Base-by-base conservation (phyloP, 2,329 filamentous ascomycete genomes). In the Pseudocercospora crystallina region DNA sequence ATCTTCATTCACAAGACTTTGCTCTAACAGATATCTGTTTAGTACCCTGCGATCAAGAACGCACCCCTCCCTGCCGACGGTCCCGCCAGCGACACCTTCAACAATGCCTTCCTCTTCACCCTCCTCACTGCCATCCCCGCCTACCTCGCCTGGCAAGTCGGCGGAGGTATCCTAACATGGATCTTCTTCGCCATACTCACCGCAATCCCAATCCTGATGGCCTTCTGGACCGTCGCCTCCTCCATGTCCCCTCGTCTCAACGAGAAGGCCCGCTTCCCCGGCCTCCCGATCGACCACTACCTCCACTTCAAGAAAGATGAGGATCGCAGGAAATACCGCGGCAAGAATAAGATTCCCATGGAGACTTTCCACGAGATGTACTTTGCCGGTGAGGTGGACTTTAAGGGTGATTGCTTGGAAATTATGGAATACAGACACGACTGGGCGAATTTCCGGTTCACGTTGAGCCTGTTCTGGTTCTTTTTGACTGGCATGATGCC, bases 331-430 rank as follows among this genome's bases (percentile, higher is more conserved):
- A 89, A 85, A 74, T 94, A 90, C 76, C 79, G 81, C 61, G 89
- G 89, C 71, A 80, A 80, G 71, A 87, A 81, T 75, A 91, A 87
- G 76, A 90, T 94, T 54, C 86, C 90, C 47, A 86, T 95, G 79
- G 86, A 95, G 77, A 95, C 90, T 17, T 97, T 97, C 79, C 85
- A 95, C 70, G 91, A 96, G 75, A 95, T 92, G 87, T 97, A 96
- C 80, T 95, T 97, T 73, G 87, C 94, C 68, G 90, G 89, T 52
- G 85, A 95, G 51, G 90, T 96, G 58, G 90, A 96, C 63, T 92
- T 96, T 80, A 97, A 96, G 72, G 91, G 90, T 51, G 94, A 97
- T 73, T 83, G 80, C 65, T 80, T 97, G 57, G 92, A 97, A 68
- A 79, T 89, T 41, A 76, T 97, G 73, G 94, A 97, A 75, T 94